A percentile compares a stretch with the other conserved stretches of the same genome.
Conservation (phyloP, 2,329 filamentous ascomycete species). For the Eutypella sp. region DNA sequence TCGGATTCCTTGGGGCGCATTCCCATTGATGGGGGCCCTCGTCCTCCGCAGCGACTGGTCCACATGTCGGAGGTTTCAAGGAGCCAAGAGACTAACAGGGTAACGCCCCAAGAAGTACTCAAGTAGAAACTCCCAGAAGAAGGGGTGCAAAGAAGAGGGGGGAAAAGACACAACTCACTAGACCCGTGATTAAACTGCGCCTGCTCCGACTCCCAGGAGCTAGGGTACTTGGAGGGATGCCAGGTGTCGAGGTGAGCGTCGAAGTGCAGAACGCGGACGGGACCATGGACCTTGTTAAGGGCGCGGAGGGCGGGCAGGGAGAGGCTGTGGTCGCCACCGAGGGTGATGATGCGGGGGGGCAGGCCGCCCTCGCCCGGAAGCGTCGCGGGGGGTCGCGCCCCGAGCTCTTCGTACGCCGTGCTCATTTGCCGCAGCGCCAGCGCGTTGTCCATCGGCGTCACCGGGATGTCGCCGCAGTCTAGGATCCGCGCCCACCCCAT, state of each 20-base stretch:
- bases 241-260: slow-evolving; percentile 80
- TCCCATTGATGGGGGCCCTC: too few relatives aligned
- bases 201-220: slow-evolving; percentile 65
- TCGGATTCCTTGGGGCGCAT: too few relatives aligned
- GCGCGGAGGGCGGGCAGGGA: slow-evolving; percentile 65
- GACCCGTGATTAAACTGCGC: slow-evolving; percentile 80
- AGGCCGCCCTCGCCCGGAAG: slow-evolving; percentile 36
- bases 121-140: too few relatives aligned
- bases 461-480: slow-evolving; percentile 87
- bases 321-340: slow-evolving; percentile 71
- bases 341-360: slow-evolving; percentile 47
- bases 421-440: slow-evolving; percentile 81
- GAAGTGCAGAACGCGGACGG: slow-evolving; percentile 69
- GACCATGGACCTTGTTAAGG: slow-evolving; percentile 56
- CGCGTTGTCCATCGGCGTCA: slow-evolving; percentile 81
- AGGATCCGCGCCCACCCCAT: slow-evolving; percentile 70
- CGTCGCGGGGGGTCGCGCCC: slow-evolving; percentile 31
- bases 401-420: slow-evolving; percentile 69
- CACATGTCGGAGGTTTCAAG: too few relatives aligned
- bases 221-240: slow-evolving; percentile 77
- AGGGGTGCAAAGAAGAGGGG: too few relatives aligned
- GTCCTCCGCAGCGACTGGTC: too few relatives aligned
- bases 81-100: too few relatives aligned
- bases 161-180: too few relatives aligned
- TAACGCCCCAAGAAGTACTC: too few relatives aligned